Evolutionary conservation across 169 alveolate genomes (phyloP).

Genomic region (Condylostoma magnum): DNA sequence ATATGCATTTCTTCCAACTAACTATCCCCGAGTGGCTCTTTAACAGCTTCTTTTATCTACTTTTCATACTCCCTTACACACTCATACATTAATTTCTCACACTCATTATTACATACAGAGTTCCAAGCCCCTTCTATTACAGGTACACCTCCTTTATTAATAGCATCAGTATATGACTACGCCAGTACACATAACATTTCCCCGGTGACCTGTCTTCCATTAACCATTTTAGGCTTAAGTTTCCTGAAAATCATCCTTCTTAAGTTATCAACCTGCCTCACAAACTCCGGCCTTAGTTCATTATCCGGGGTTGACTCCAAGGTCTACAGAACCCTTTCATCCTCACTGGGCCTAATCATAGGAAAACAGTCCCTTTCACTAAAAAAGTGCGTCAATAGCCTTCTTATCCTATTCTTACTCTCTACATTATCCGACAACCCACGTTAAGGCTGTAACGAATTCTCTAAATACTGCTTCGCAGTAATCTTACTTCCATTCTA

Average conservation of each 20-base stretch:
- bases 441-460: conserved; percentile 58
- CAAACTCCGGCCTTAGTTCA: conserved; percentile 73
- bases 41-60: background rate
- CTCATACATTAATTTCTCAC: conserved; percentile 51
- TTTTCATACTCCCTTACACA: conserved; percentile 42
- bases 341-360: conserved; percentile 80
- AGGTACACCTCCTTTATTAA: conserved; percentile 83
- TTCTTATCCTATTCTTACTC: conserved; percentile 73
- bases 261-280: conserved; percentile 38
- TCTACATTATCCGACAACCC: conserved; percentile 65
- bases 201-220: conserved; percentile 53
- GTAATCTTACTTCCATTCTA: conserved; percentile 60
- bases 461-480: conserved; percentile 76
- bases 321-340: conserved; percentile 71
- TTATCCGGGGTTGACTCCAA: conserved; percentile 62
- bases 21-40: background rate
- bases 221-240: conserved; percentile 39
- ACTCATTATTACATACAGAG: conserved; percentile 60
- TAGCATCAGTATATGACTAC: conserved; percentile 67
- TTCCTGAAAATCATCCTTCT: conserved; percentile 58
- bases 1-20: background rate
- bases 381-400: conserved; percentile 75
- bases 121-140: conserved; percentile 76
- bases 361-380: conserved; percentile 80
- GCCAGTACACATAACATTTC: conserved; percentile 74